phyloP scores from a whole-genome alignment of 331 rosid genomes.

The Arachis monticola region DNA sequence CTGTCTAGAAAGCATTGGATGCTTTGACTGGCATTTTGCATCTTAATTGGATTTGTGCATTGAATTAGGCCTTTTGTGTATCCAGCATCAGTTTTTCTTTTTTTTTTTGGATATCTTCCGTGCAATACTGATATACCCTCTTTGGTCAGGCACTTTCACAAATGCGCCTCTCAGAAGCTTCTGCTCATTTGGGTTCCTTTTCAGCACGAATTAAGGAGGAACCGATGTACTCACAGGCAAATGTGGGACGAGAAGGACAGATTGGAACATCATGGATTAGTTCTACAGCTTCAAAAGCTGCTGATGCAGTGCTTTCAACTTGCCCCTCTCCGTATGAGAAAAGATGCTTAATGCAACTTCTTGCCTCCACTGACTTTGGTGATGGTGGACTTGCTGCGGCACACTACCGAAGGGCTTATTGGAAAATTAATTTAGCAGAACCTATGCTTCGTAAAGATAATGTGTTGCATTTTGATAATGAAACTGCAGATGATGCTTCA shows the following conservation, averaged over 20 bases:
- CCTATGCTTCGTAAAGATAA: constrained; percentile 75
- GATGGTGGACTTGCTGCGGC: constrained; percentile 87
- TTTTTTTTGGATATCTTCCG: background rate
- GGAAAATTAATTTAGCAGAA: constrained; percentile 94
- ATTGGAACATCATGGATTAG: constrained; percentile 85
- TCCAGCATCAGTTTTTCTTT: background rate
- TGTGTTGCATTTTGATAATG: constrained; percentile 70
- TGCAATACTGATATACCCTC: constrained; percentile 12
- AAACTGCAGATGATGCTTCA: constrained; percentile 84
- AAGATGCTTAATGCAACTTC: constrained; percentile 92
- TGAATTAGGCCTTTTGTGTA: background rate
- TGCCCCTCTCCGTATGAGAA: constrained; percentile 96
- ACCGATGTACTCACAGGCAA: constrained; percentile 54
- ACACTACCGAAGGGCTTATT: constrained; percentile 65
- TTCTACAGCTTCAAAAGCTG: constrained; percentile 87
- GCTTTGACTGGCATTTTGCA: background rate
- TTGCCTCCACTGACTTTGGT: constrained; percentile 91
- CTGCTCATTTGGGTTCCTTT: constrained; percentile 97
- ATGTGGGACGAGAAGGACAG: constrained; percentile 70
- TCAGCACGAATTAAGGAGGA: constrained; percentile 94
- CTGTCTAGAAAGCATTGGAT: background rate
- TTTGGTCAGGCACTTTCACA: constrained; percentile 83
- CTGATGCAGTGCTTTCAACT: constrained; percentile 84
- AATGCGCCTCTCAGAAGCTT: constrained; percentile 95
- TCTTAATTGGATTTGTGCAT: background rate